A percentile compares a stretch with the other conserved stretches of the same genome.
phyloP scores from a whole-genome alignment of 768 basidiomycete genomes.

The Lentinus tigrinus region DNA sequence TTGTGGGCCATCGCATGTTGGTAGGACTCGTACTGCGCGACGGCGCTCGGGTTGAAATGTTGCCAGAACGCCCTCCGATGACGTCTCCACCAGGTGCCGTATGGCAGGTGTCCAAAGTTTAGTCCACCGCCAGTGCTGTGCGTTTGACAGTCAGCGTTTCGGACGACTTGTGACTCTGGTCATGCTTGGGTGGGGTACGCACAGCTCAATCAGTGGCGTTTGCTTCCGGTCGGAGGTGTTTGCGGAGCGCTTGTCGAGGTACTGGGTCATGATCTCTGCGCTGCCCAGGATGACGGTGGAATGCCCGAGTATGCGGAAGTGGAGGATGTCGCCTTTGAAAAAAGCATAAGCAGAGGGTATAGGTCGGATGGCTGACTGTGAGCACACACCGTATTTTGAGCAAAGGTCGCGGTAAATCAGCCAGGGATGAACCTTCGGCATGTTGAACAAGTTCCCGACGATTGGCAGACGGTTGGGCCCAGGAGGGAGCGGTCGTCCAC shows the following conservation, averaged over 20 bases:
- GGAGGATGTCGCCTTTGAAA: slow-evolving; percentile 15
- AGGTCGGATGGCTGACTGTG: background rate
- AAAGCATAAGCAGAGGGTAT: background rate
- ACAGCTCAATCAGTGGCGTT: slow-evolving; percentile 20
- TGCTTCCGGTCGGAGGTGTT: slow-evolving; percentile 19
- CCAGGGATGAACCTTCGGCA: background rate
- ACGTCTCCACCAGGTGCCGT: slow-evolving; percentile 5
- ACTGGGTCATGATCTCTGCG: background rate
- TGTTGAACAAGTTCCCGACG: background rate
- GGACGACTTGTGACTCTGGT: background rate
- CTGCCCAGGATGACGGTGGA: slow-evolving; percentile 8
- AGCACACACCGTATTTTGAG: background rate
- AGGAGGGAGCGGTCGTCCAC: background rate
- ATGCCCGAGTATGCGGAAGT: slow-evolving; percentile 9
- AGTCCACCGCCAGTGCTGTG: background rate
- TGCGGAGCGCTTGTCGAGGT: slow-evolving; percentile 17
- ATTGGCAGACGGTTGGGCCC: background rate
- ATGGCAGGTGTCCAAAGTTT: background rate
- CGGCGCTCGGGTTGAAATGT: background rate
- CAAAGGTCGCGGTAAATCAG: background rate
- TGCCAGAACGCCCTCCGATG: slow-evolving; percentile 8
- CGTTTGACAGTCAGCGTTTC: background rate
- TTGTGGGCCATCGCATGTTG: background rate
- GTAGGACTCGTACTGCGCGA: background rate
- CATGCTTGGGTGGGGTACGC: background rate